These are phyloP conservation scores for Betula pendula DNA, from an alignment of 306 rosid genomes.

Conservation along the genomic window DNA sequence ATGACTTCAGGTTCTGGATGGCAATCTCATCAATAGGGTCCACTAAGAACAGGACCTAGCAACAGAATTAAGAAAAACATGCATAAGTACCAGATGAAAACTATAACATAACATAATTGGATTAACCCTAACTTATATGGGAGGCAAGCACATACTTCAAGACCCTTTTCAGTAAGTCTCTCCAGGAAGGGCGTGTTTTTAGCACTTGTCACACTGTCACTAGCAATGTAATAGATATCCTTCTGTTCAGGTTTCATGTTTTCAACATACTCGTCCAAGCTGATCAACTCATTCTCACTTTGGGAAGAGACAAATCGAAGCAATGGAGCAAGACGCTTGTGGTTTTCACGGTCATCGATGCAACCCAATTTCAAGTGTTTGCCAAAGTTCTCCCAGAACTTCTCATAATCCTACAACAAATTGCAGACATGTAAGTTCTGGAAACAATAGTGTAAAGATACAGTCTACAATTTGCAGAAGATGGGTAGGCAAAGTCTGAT, in stretches of 20 bases:
- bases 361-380: constrained; percentile 92
- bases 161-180: constrained; percentile 71
- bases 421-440: constrained; percentile 10
- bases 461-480: background rate
- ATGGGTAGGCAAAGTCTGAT: background rate
- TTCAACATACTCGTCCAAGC: constrained; percentile 96
- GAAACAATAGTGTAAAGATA: background rate
- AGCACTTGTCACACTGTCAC: constrained; percentile 93
- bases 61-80: constrained; percentile 25
- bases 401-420: constrained; percentile 81
- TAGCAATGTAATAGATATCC: constrained; percentile 85
- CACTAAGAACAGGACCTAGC: constrained; percentile 82
- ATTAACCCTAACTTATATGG: background rate
- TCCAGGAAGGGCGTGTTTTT: constrained; percentile 93
- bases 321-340: constrained; percentile 93
- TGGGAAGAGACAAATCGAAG: constrained; percentile 94
- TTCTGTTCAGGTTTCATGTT: constrained; percentile 97
- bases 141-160: constrained; percentile 59
- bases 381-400: constrained; percentile 94
- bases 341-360: constrained; percentile 96
- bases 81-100: constrained; percentile 2
- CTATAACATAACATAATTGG: background rate
- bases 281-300: constrained; percentile 74
- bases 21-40: constrained; percentile 98
- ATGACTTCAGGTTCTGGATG: constrained; percentile 84